Percentiles rank a stretch among this genome's conserved stretches.
Conservation (phyloP, 805 yeast genomes). For the Debaryomyces maramus region DNA sequence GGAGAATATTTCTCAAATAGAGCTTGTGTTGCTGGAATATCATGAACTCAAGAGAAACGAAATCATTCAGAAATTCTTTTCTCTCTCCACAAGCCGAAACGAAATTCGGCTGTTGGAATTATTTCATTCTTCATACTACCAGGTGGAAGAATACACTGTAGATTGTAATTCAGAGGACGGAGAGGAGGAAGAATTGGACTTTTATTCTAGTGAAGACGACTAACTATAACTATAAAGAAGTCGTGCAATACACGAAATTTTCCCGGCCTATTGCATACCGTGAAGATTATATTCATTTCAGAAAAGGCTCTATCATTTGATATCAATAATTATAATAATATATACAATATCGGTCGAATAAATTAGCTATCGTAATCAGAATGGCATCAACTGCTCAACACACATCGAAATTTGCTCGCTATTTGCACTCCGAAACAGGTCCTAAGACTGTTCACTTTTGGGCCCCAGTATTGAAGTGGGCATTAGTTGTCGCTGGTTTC, state of each 20-base stretch:
- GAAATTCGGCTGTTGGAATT: slow-evolving; percentile 3
- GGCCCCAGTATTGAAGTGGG: slow-evolving; percentile 76
- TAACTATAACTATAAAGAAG: background rate
- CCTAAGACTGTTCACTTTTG: slow-evolving; percentile 98
- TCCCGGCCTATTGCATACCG: no score
- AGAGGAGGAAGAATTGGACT: background rate
- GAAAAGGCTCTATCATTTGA: no score
- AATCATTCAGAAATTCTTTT: background rate
- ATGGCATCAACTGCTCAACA: slow-evolving; percentile 32
- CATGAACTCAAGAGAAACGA: background rate
- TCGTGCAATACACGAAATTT: no score
- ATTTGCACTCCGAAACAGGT: slow-evolving; percentile 85
- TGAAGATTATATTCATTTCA: no score
- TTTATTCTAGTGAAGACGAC: slow-evolving; percentile 1
- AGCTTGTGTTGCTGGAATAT: background rate
- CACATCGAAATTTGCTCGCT: slow-evolving; percentile 63
- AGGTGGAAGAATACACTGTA: background rate
- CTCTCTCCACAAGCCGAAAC: background rate
- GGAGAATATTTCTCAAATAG: background rate
- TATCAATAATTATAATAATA: no score
- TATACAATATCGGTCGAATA: no score
- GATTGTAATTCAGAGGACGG: background rate
- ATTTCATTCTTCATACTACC: background rate
- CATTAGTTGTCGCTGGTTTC: slow-evolving; percentile 87
- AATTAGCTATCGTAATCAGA: no score